Evolutionary conservation across 2,329 filamentous ascomycete species (phyloP).

Genomic region (Pseudogymnoascus sp.): DNA sequence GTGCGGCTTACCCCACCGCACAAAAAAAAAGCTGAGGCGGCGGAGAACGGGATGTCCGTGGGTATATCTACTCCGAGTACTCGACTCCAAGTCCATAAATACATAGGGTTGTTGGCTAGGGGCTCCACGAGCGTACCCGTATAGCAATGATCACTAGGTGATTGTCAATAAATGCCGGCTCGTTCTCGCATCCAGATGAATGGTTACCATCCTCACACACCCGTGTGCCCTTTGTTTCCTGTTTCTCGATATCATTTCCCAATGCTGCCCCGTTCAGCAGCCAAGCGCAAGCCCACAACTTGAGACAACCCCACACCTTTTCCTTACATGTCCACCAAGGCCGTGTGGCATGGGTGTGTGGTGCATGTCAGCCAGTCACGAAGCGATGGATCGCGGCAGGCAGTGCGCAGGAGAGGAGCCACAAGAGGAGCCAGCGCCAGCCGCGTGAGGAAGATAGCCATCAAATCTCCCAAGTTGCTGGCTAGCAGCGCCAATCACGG

Average conservation of each 20-base stretch:
- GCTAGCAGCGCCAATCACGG: not conserved
- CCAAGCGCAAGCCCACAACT: constrained; percentile 1
- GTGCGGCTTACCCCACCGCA: not conserved
- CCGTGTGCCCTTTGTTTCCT: not conserved
- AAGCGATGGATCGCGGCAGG: not conserved
- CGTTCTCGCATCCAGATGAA: not conserved
- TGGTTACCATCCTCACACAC: not conserved
- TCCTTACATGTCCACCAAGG: constrained; percentile 2
- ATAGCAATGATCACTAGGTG: not conserved
- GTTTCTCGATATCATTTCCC: constrained; percentile 2
- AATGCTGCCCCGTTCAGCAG: not conserved
- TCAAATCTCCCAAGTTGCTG: not conserved
- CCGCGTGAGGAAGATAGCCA: not conserved
- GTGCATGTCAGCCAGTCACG: not conserved
- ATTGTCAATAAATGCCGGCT: not conserved
- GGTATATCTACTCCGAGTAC: not conserved
- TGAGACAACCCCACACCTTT: constrained; percentile 1
- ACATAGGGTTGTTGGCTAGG: not conserved
- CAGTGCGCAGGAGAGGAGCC: not conserved
- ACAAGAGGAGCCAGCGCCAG: not conserved
- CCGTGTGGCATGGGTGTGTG: constrained; percentile 1
- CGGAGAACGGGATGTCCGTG: not conserved
- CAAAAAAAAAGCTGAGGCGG: not conserved
- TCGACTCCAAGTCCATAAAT: not conserved
- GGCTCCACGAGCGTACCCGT: not conserved